Evolutionary conservation across 805 yeast species (phyloP), one percentile per base, ranked within the genome.

Genomic region (Myxozyma melibiosi): DNA sequence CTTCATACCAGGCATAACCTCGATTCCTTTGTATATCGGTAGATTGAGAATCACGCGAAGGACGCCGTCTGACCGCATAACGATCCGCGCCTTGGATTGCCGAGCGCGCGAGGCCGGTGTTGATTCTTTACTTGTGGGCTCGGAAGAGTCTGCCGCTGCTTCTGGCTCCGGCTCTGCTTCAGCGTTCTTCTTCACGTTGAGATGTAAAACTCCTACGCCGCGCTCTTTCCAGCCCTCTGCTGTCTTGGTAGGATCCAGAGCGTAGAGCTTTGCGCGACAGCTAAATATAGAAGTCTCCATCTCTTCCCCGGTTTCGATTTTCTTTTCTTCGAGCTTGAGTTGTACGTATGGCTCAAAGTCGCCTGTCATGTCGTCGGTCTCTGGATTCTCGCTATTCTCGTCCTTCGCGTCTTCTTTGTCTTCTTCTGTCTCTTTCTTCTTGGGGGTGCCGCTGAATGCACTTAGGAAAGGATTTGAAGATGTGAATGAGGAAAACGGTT

Each of bases 201-300:
- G 79, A 68, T 89, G 96, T n/a, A 94, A 73, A 3, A 82, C 79
- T 1, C 99, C 99, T 40, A 87, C 78, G 24, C 99, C 99, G 67
- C 94, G 82, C 72, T 94, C 99, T 70, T 89, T 94, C 99, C 99
- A 94, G 1, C 97, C 97, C 24, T 49, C 45, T 16, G 79, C 83
- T 7, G 80, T 70, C 35, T 83, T 80, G 0, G 84, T 74, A 5
- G 91, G 74, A 66, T 88, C 87, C 65, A 89, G 74, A 30, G 81
- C 84, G 69, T 91, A 94, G 27, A 94, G 74, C 68, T 91, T 89
- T 3, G 95, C 89, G 46, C 86, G 84, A 37, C 86, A 80, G 42
- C 82, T 81, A 70, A 81, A 88, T 6, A 85, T 68, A 0, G 87
- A 81, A 33, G 76, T 76, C 69, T 94, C 99, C 54, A 82, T 78